Evolutionary conservation across 2,329 filamentous ascomycete genomes (phyloP).

Genomic region (Cadophora luteo-olivacea): DNA sequence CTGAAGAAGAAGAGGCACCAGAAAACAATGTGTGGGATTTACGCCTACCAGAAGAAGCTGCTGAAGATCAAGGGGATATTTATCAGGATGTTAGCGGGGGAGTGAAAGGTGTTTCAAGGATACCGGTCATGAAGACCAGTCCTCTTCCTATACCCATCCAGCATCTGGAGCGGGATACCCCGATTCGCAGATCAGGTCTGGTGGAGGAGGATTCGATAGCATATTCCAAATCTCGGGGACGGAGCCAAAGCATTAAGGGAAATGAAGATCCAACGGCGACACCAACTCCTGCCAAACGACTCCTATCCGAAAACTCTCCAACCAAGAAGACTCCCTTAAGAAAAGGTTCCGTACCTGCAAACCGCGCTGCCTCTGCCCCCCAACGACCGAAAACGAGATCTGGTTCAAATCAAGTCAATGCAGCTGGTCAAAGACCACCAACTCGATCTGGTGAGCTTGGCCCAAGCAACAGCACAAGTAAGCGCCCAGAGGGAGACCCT

Average conservation of each 20-base stretch:
- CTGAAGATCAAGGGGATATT: conserved; percentile 59
- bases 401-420: conserved; percentile 56
- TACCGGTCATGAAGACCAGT: conserved; percentile 84
- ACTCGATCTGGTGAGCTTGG: conserved; percentile 66
- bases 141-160: conserved; percentile 76
- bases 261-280: conserved; percentile 58
- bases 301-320: conserved; percentile 56
- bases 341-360: conserved; percentile 40
- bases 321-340: conserved; percentile 52
- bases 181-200: conserved; percentile 63
- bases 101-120: conserved; percentile 75
- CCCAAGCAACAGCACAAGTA: conserved; percentile 48
- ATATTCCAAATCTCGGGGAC: conserved; percentile 67
- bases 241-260: conserved; percentile 71
- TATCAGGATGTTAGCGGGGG: conserved; percentile 59
- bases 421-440: conserved; percentile 60
- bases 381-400: conserved; percentile 65
- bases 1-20: conserved; percentile 48
- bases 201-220: conserved; percentile 65
- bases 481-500: conserved; percentile 89
- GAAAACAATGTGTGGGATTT: conserved; percentile 70
- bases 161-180: conserved; percentile 76
- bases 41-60: conserved; percentile 78
- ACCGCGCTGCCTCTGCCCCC: conserved; percentile 42
- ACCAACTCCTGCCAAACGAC: conserved; percentile 45